A percentile compares a stretch with the other conserved stretches of the same genome.
Conservation (phyloP, 2,329 filamentous ascomycete species). For the Fusarium piperis region DNA sequence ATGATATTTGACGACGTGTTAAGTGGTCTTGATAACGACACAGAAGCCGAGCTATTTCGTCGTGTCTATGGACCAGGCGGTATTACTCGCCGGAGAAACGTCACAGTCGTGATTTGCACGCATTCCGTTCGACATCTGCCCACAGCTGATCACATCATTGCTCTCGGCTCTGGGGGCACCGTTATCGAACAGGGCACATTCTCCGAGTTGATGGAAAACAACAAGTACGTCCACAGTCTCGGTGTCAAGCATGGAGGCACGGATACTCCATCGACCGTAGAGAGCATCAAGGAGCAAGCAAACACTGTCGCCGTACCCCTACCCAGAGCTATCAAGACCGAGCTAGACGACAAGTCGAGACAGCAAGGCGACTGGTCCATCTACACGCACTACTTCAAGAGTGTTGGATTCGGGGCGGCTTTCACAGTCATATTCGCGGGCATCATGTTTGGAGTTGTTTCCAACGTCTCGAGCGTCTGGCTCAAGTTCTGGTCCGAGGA, state of each 20-base stretch:
- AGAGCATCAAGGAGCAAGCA: background rate
- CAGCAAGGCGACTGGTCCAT: conserved; percentile 46
- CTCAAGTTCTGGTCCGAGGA: conserved; percentile 54
- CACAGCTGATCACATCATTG: conserved; percentile 58
- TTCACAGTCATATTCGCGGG: conserved; percentile 34
- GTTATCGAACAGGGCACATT: conserved; percentile 54
- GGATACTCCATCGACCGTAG: background rate
- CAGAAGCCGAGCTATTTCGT: conserved; percentile 54
- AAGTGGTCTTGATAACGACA: conserved; percentile 56
- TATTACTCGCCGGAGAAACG: conserved; percentile 48
- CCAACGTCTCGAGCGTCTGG: conserved; percentile 50
- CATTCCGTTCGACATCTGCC: conserved; percentile 47
- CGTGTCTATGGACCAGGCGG: conserved; percentile 54
- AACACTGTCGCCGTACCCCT: background rate
- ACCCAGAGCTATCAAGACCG: background rate
- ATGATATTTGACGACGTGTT: conserved; percentile 58
- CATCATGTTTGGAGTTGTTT: conserved; percentile 39
- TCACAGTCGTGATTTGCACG: conserved; percentile 54
- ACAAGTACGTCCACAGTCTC: conserved; percentile 52
- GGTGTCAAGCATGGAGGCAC: conserved; percentile 41
- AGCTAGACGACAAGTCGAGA: conserved; percentile 38
- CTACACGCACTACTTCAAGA: conserved; percentile 49
- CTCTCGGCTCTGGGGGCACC: conserved; percentile 52
- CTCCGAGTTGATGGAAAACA: conserved; percentile 41
- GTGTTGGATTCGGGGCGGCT: conserved; percentile 31